Percentiles rank a stretch among this genome's conserved stretches.
Conservation (phyloP, 2,329 filamentous ascomycete species). For the Xylaria sp. region DNA sequence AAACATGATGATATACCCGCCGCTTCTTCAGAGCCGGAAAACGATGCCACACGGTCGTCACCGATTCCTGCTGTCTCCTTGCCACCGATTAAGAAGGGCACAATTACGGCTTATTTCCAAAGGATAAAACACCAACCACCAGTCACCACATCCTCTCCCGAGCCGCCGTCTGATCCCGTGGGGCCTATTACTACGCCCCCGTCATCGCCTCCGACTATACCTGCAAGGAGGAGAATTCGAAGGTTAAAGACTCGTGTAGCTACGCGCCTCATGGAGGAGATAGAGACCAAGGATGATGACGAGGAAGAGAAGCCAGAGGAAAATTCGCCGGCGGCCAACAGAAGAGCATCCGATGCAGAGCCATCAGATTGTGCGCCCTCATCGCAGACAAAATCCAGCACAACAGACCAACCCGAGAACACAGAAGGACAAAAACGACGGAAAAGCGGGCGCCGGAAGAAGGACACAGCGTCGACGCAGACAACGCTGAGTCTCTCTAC, state of each 20-base stretch:
- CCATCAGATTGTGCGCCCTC: neutral
- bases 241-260: constrained; percentile 32
- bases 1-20: neutral
- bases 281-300: constrained; percentile 12
- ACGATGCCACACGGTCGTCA: neutral
- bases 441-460: constrained; percentile 8
- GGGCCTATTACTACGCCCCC: constrained; percentile 29
- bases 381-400: constrained; percentile 12
- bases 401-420: constrained; percentile 11
- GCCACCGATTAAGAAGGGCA: constrained; percentile 24
- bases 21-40: neutral
- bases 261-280: constrained; percentile 10
- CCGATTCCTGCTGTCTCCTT: neutral
- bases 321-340: neutral
- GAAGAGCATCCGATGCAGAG: neutral
- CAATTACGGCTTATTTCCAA: constrained; percentile 32
- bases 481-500: constrained; percentile 39
- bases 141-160: constrained; percentile 14
- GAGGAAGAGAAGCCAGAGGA: neutral
- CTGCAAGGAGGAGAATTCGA: constrained; percentile 26
- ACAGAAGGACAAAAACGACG: constrained; percentile 12
- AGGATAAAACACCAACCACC: constrained; percentile 22
- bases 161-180: constrained; percentile 19
- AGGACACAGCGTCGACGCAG: constrained; percentile 33
- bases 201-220: constrained; percentile 27